Percentiles rank a stretch among this genome's conserved stretches.
These are phyloP conservation scores for Simplicillium aogashimaense DNA, from an alignment of 2,329 filamentous ascomycete genomes.

Conservation along the genomic window DNA sequence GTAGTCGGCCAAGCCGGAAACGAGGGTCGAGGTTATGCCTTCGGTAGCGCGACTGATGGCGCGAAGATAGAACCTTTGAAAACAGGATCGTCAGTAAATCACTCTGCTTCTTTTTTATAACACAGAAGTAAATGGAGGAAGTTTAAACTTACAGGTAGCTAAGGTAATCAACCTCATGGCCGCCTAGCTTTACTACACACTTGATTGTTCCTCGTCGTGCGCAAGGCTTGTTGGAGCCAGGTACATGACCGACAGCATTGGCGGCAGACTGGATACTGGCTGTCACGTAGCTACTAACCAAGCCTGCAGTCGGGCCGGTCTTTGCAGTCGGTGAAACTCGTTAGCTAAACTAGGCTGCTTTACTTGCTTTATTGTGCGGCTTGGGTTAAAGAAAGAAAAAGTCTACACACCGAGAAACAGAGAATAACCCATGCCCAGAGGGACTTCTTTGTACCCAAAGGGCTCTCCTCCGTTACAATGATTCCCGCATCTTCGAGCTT, in stretches of 20 bases:
- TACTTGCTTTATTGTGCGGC: too few relatives aligned
- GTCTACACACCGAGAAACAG: constrained; percentile 8
- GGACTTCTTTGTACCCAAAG: constrained; percentile 7
- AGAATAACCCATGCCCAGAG: constrained; percentile 11
- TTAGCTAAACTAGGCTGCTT: too few relatives aligned
- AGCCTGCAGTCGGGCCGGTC: constrained; percentile 10
- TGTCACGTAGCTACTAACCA: constrained; percentile 11
- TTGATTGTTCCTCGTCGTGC: constrained; percentile 9
- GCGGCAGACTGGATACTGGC: constrained; percentile 11
- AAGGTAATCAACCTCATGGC: constrained; percentile 11
- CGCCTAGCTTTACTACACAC: constrained; percentile 11
- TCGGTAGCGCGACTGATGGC: constrained; percentile 10
- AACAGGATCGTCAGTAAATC: too few relatives aligned
- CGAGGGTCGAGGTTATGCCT: constrained; percentile 9
- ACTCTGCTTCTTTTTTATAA: neutral
- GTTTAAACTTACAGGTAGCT: constrained; percentile 9
- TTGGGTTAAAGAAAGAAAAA: too few relatives aligned
- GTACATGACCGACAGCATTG: constrained; percentile 10
- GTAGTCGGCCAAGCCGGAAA: constrained; percentile 10
- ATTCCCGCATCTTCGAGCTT: too few relatives aligned
- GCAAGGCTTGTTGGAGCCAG: constrained; percentile 9
- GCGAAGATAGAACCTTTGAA: constrained; percentile 8
- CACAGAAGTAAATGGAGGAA: neutral
- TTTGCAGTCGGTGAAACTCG: neutral
- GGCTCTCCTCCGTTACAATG: too few relatives aligned